A percentile compares a stretch with the other conserved stretches of the same genome.
Conservation (phyloP, 2,329 filamentous ascomycete genomes). For the Aspergillus sp. region DNA sequence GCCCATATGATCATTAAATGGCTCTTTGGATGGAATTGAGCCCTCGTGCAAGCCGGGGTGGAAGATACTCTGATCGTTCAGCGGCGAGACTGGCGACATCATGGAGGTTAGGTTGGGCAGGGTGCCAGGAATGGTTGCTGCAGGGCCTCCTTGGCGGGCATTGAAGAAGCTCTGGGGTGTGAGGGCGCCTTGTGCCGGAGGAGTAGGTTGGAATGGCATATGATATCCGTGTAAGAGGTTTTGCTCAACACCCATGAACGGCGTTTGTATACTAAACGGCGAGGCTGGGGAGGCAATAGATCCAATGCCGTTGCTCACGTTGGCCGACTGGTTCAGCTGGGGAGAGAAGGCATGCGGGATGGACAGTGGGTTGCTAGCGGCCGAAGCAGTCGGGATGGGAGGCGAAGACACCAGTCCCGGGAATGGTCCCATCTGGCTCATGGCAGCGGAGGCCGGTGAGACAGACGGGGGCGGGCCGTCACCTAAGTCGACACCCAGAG, state of each 20-base stretch:
- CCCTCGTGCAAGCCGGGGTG: constrained; percentile 27
- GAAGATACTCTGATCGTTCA: constrained; percentile 51
- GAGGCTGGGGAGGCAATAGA: constrained; percentile 72
- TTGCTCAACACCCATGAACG: constrained; percentile 58
- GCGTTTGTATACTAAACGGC: constrained; percentile 57
- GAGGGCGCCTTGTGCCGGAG: constrained; percentile 47
- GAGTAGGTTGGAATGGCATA: constrained; percentile 62
- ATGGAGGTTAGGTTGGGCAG: constrained; percentile 47
- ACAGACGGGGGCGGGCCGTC: constrained; percentile 68
- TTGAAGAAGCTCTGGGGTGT: constrained; percentile 46
- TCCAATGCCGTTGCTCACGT: constrained; percentile 62
- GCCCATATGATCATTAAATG: constrained; percentile 23
- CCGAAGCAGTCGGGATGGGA: constrained; percentile 75
- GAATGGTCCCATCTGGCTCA: constrained; percentile 71
- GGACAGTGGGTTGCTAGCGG: constrained; percentile 66
- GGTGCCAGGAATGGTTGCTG: constrained; percentile 58
- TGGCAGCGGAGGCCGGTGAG: constrained; percentile 63
- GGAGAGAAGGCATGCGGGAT: constrained; percentile 63
- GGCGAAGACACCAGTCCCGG: constrained; percentile 79
- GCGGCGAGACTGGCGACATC: constrained; percentile 65
- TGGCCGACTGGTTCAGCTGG: constrained; percentile 57
- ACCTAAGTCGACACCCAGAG: constrained; percentile 80
- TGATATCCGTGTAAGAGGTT: constrained; percentile 67
- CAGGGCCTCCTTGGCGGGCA: constrained; percentile 43
- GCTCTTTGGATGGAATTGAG: constrained; percentile 19